Conservation (phyloP, 805 yeast species). For the Wickerhamomyces subpelliculosus region DNA sequence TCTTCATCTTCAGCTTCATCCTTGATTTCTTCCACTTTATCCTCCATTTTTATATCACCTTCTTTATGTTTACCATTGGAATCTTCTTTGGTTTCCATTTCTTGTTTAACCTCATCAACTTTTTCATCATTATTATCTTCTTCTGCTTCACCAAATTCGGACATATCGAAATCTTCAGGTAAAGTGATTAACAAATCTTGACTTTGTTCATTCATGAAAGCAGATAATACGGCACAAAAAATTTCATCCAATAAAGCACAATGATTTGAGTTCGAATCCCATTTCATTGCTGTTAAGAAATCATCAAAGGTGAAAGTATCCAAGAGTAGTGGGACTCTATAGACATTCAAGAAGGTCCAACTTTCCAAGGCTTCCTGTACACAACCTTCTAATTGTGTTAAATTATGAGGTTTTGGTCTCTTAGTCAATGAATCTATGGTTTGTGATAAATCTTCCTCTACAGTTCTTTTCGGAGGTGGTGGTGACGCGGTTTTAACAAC, state of each 20-base stretch:
- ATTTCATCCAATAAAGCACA: constrained; percentile 57
- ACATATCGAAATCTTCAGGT: constrained; percentile 18
- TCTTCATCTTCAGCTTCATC: constrained; percentile 16
- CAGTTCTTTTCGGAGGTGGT: constrained; percentile 9
- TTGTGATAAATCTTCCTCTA: constrained; percentile 17
- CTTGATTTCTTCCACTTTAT: constrained; percentile 18
- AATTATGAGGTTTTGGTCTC: constrained; percentile 16
- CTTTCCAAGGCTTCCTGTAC: constrained; percentile 47
- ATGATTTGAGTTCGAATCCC: constrained; percentile 40
- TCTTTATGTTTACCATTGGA: constrained; percentile 23
- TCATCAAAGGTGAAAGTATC: constrained; percentile 80
- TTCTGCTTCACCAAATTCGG: constrained; percentile 3
- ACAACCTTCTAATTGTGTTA: constrained; percentile 11
- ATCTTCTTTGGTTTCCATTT: constrained; percentile 19
- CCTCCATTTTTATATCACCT: constrained; percentile 12
- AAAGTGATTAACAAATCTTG: constrained; percentile 26
- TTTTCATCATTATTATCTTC: not conserved
- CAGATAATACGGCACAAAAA: constrained; percentile 57
- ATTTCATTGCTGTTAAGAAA: constrained; percentile 41
- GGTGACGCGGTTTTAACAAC: constrained; percentile 6
- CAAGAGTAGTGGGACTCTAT: constrained; percentile 53
- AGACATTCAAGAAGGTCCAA: constrained; percentile 73
- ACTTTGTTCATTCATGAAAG: constrained; percentile 40
- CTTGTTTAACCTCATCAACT: constrained; percentile 13
- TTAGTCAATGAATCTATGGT: constrained; percentile 10